Evolutionary conservation across 1,284 basidiomycete genomes (phyloP).

Genomic region (Ganoderma sp.): DNA sequence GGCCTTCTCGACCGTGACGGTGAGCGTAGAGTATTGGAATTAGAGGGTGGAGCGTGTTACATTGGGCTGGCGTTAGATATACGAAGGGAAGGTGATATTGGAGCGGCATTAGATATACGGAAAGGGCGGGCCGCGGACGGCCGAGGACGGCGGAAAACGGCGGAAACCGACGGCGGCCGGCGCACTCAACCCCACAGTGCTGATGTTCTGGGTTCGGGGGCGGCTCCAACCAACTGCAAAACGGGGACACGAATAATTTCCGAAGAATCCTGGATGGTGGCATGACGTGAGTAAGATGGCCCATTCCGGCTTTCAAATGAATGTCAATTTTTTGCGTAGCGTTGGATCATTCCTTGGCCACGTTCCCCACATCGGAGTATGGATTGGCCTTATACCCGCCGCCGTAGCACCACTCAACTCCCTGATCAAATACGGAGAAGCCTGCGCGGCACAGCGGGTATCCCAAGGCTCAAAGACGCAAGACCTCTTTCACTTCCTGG

Average conservation of each 20-base stretch:
- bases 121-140: no score
- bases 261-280: constrained; percentile 26
- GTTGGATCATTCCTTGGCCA: constrained; percentile 19
- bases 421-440: constrained; percentile 12
- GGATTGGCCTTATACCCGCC: constrained; percentile 19
- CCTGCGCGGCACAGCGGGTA: constrained; percentile 15
- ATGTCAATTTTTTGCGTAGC: constrained; percentile 11
- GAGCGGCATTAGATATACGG: no score
- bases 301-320: background rate
- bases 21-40: no score
- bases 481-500: constrained; percentile 35
- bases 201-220: constrained; percentile 41
- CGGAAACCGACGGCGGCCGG: no score
- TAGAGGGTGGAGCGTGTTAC: no score
- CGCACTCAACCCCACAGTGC: no score
- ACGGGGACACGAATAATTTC: constrained; percentile 34
- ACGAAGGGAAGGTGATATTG: no score
- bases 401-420: constrained; percentile 13
- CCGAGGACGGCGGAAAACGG: no score
- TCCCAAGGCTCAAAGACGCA: constrained; percentile 15
- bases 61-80: no score
- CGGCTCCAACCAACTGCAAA: constrained; percentile 36
- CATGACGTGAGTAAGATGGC: constrained; percentile 23
- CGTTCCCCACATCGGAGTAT: constrained; percentile 21
- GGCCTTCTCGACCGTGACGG: no score